phyloP scores from a whole-genome alignment of 140 eudicot genomes.

The Senecio squalidus region DNA sequence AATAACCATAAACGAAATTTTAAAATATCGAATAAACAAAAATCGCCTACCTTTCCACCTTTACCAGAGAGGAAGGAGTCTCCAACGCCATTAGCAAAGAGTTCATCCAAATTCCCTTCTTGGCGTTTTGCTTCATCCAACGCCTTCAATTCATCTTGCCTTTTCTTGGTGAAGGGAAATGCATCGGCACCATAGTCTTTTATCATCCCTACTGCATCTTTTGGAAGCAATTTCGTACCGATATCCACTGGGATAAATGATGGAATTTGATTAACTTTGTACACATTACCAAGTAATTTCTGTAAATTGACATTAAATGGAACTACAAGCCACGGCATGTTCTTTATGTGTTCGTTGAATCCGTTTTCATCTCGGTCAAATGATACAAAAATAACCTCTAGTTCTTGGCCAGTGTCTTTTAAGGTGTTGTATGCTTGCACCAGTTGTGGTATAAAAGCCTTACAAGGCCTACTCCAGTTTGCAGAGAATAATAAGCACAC shows the following conservation, averaged over 20 bases:
- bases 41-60: conserved; percentile 39
- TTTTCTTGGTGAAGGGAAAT: conserved; percentile 40
- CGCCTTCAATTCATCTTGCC: conserved; percentile 41
- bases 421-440: conserved; percentile 32
- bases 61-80: conserved; percentile 19
- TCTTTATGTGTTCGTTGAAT: conserved; percentile 34
- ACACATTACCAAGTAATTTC: conserved; percentile 22
- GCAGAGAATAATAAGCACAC: conserved; percentile 50
- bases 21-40: not conserved
- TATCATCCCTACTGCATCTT: conserved; percentile 41
- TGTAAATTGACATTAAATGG: conserved; percentile 33
- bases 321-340: conserved; percentile 57
- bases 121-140: conserved; percentile 40
- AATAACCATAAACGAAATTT: not conserved
- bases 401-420: conserved; percentile 20
- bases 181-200: conserved; percentile 53
- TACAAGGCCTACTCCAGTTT: conserved; percentile 56
- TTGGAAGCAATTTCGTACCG: conserved; percentile 21
- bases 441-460: conserved; percentile 36
- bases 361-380: conserved; percentile 44
- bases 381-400: conserved; percentile 42
- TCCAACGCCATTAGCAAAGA: conserved; percentile 25
- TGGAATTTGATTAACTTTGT: conserved; percentile 39
- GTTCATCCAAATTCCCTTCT: conserved; percentile 38
- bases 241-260: conserved; percentile 28